Percentiles rank a stretch among this genome's conserved stretches.
Evolutionary conservation across 352 stramenopile genomes (phyloP).

Genomic region (Peronosclerospora sorghi): DNA sequence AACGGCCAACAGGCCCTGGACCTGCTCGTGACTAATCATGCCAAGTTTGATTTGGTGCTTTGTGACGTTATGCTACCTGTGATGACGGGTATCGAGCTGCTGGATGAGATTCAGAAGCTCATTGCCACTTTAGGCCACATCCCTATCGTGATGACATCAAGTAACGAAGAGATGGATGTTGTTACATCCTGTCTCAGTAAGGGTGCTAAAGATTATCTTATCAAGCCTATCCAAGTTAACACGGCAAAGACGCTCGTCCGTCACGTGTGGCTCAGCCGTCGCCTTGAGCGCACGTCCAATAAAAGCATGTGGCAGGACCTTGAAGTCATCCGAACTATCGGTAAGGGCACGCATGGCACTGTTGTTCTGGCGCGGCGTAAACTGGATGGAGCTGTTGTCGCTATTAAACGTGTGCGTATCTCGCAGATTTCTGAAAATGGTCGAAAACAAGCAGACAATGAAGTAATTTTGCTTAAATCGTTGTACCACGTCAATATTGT

Average conservation of each 20-base stretch:
- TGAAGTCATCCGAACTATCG: slow-evolving; percentile 79
- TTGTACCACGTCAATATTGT: slow-evolving; percentile 87
- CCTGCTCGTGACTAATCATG: slow-evolving; percentile 52
- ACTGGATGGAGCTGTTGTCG: slow-evolving; percentile 69
- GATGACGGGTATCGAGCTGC: slow-evolving; percentile 81
- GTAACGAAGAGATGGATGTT: slow-evolving; percentile 86
- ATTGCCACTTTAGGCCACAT: slow-evolving; percentile 60
- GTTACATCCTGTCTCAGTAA: slow-evolving; percentile 83
- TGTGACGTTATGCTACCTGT: slow-evolving; percentile 86
- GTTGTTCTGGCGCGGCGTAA: slow-evolving; percentile 71
- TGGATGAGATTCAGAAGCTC: slow-evolving; percentile 74
- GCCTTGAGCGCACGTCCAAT: slow-evolving; percentile 48
- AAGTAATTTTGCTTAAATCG: slow-evolving; percentile 84
- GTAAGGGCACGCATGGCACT: slow-evolving; percentile 78
- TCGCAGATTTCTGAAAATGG: slow-evolving; percentile 75
- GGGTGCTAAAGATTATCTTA: slow-evolving; percentile 84
- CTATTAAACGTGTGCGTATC: slow-evolving; percentile 74
- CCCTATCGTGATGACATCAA: slow-evolving; percentile 85
- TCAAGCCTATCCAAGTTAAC: slow-evolving; percentile 86
- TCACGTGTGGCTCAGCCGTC: slow-evolving; percentile 76
- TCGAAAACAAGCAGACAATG: slow-evolving; percentile 80
- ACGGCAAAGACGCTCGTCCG: slow-evolving; percentile 84
- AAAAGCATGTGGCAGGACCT: slow-evolving; percentile 79
- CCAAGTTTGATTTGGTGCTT: slow-evolving; percentile 78
- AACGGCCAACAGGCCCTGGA: slow-evolving; percentile 72